Percentiles rank a stretch among this genome's conserved stretches.
These are phyloP conservation scores for Gamarada debralockiae DNA, from an alignment of 495 filamentous ascomycete genomes.

Conservation along the genomic window DNA sequence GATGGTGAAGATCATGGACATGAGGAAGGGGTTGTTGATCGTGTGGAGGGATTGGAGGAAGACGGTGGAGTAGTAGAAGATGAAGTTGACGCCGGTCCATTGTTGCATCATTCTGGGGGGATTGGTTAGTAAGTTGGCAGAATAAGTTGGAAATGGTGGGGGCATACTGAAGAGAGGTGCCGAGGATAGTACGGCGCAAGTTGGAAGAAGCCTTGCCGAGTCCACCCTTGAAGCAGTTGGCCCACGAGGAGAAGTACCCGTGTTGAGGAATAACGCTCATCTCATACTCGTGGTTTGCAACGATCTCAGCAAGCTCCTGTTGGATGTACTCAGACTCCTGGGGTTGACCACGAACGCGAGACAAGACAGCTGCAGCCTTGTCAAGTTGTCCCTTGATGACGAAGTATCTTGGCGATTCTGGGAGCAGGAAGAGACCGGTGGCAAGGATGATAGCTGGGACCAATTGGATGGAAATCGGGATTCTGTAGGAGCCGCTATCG, in stretches of 20 bases:
- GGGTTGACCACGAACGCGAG: conserved; percentile 61
- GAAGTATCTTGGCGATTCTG: conserved; percentile 76
- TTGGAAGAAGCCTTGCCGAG: conserved; percentile 58
- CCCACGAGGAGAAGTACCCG: conserved; percentile 59
- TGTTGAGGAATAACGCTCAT: conserved; percentile 46
- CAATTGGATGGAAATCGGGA: conserved; percentile 78
- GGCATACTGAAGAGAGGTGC: conserved; percentile 49
- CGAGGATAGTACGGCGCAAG: conserved; percentile 30
- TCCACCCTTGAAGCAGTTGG: conserved; percentile 64
- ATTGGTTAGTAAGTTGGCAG: conserved; percentile 26
- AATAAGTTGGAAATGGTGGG: conserved; percentile 42
- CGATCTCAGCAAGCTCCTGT: conserved; percentile 69
- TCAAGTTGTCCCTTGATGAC: conserved; percentile 67
- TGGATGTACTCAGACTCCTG: conserved; percentile 55
- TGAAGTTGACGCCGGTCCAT: conserved; percentile 45
- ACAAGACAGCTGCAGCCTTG: conserved; percentile 60
- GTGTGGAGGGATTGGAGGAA: conserved; percentile 61
- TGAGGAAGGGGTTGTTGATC: conserved; percentile 60
- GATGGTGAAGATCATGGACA: conserved; percentile 66
- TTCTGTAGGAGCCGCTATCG: conserved; percentile 51
- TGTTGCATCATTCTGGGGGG: conserved; percentile 51
- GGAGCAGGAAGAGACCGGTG: conserved; percentile 66
- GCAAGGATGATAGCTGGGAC: conserved; percentile 72
- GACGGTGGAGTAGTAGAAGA: conserved; percentile 64
- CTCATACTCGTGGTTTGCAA: conserved; percentile 74